Evolutionary conservation across 2,329 filamentous ascomycete species (phyloP), one percentile per base, ranked within the genome.

Genomic region (Ophioceras dolichostomum): DNA sequence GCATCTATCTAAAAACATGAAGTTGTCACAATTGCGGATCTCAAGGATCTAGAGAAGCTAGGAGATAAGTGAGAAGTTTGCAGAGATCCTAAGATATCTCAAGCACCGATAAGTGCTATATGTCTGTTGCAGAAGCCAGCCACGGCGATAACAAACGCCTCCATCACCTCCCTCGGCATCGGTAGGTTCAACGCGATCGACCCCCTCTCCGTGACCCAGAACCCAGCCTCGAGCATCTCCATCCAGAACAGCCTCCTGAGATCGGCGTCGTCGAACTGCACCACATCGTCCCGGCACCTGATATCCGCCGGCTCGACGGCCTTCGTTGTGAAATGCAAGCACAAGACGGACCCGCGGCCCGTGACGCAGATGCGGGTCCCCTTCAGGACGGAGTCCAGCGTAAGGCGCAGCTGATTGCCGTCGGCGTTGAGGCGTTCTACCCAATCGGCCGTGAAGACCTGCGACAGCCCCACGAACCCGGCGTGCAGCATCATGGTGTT

Each of bases 401-500:
- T 45, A 14, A 45, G 34, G 16, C 51, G 43, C 4, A 63, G 44
- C 17, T 42, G 37, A 17, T 57, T 49, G 5, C 59, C 61, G 7
- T 39, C 37, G 1, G 42, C 44, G 8, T 56, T 60, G 39, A 61
- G 56, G 4, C 40, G 43, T 2, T 35, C 33, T 13, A 56, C 55
- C 2, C 50, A 49, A 4, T 54, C 49, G 4, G 53, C 48, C 1
- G 59, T 55, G 31, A 55, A 62, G 1, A 64, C 40, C 24, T 54
- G 46, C 3, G 50, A 53, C 5, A 64, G 47, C 0, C 56, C 61
- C 4, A 52, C 53, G 36, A 61, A 42, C 4, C 76, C 76, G 7
- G 71, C 69, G 18, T 62, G 58, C 63, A 79, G 81, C 2, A 68
- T 68, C 6, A 79, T 54, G 2, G 64, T 46, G 45, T 79, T 77